phyloP scores from a whole-genome alignment of 176 grass and related monocot species.

The Aegilops umbellulata region DNA sequence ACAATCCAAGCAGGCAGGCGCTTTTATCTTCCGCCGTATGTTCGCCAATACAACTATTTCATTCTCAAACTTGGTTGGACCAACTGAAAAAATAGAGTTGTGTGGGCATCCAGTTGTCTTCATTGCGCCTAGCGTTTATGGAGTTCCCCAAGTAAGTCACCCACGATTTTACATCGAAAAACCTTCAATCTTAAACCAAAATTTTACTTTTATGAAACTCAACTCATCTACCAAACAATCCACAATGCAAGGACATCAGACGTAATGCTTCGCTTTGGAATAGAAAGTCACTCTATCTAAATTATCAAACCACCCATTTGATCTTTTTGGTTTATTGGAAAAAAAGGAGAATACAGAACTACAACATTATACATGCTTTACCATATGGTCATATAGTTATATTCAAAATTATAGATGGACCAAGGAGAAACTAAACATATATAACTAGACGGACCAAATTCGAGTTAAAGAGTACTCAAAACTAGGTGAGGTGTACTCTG shows the following conservation, averaged over 20 bases:
- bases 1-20: constrained; percentile 30
- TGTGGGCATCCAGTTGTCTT: constrained; percentile 20
- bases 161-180: background rate
- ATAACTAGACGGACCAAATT: background rate
- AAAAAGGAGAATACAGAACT: too few relatives aligned
- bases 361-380: too few relatives aligned
- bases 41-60: constrained; percentile 51
- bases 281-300: too few relatives aligned
- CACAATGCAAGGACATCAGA: too few relatives aligned
- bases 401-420: too few relatives aligned
- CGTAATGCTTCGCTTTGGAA: too few relatives aligned
- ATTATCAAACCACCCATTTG: too few relatives aligned
- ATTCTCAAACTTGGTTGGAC: constrained; percentile 61
- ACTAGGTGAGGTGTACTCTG: background rate
- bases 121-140: constrained; percentile 61
- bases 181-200: background rate
- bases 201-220: background rate
- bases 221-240: background rate
- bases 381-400: too few relatives aligned
- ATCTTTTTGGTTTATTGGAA: too few relatives aligned
- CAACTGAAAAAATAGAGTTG: constrained; percentile 48
- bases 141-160: constrained; percentile 53
- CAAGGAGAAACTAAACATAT: background rate
- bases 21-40: constrained; percentile 26
- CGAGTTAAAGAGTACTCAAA: background rate